These are phyloP conservation scores for Candida krabiensis DNA, from an alignment of 805 yeast species.

Conservation along the genomic window DNA sequence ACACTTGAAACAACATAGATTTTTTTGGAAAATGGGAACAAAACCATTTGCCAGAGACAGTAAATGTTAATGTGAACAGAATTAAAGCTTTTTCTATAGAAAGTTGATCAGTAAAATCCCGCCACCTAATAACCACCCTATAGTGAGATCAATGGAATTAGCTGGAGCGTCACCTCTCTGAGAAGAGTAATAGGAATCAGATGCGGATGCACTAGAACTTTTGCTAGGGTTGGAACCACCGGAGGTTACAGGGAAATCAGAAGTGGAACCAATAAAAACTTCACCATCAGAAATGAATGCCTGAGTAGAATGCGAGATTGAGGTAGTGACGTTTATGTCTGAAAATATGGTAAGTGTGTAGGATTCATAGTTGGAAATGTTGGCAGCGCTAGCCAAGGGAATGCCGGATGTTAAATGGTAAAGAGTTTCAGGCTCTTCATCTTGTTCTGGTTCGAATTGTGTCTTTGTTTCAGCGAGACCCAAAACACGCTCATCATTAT, in stretches of 20 bases:
- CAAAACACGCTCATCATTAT: conserved; percentile 52
- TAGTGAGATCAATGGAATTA: not conserved
- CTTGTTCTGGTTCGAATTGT: not conserved
- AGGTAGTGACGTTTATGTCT: conserved; percentile 14
- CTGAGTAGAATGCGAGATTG: conserved; percentile 12
- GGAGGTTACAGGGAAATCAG: conserved; percentile 5
- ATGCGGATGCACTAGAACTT: not conserved
- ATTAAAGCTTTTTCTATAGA: too few species aligned
- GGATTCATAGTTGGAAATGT: conserved; percentile 17
- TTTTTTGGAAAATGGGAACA: too few species aligned
- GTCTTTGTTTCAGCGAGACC: conserved; percentile 54
- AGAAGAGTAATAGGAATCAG: not conserved
- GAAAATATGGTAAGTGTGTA: conserved; percentile 30
- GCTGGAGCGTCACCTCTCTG: not conserved
- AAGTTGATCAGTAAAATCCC: not conserved
- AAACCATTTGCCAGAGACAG: too few species aligned
- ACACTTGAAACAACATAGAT: too few species aligned
- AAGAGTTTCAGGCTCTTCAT: conserved; percentile 4
- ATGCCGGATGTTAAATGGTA: conserved; percentile 28
- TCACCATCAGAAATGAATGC: conserved; percentile 32
- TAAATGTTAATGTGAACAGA: too few species aligned
- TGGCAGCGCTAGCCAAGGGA: conserved; percentile 31
- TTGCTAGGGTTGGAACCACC: not conserved
- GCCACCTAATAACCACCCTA: not conserved
- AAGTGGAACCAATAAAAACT: conserved; percentile 18